phyloP scores from a whole-genome alignment of 2,329 filamentous ascomycete species.

The Blumeriella jaapii region DNA sequence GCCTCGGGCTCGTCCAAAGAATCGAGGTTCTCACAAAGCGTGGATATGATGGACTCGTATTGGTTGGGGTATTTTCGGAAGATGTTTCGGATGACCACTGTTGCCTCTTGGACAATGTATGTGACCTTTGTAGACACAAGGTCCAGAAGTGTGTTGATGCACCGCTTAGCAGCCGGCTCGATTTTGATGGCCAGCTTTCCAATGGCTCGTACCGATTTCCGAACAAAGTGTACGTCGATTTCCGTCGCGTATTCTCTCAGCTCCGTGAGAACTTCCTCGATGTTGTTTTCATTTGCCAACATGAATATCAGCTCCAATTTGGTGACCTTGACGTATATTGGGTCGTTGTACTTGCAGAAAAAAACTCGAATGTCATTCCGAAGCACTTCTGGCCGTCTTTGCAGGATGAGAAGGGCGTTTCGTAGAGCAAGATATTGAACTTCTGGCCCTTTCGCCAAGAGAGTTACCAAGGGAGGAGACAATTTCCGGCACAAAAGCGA shows the following conservation, averaged over 20 bases:
- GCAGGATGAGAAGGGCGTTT: constrained; percentile 87
- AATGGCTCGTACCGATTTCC: constrained; percentile 93
- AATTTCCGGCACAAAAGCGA: constrained; percentile 80
- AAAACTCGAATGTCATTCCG: constrained; percentile 97
- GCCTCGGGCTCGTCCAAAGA: constrained; percentile 95
- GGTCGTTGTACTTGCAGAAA: constrained; percentile 99
- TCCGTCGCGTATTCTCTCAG: constrained; percentile 94
- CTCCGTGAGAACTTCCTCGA: constrained; percentile 88
- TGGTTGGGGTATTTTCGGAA: constrained; percentile 99
- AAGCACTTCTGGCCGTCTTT: constrained; percentile 83
- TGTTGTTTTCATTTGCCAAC: constrained; percentile 91
- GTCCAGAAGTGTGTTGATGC: constrained; percentile 86
- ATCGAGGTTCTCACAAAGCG: constrained; percentile 90
- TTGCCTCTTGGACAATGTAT: constrained; percentile 98
- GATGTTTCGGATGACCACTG: constrained; percentile 96
- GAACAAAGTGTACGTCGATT: constrained; percentile 97
- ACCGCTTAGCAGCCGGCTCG: constrained; percentile 78
- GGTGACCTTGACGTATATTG: constrained; percentile 98
- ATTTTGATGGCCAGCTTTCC: constrained; percentile 99
- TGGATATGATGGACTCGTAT: constrained; percentile 95
- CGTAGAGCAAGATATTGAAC: constrained; percentile 95
- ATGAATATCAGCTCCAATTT: constrained; percentile 99
- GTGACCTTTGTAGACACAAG: constrained; percentile 96
- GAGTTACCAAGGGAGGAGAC: constrained; percentile 85
- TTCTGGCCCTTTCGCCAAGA: constrained; percentile 91